Evolutionary conservation across 2,329 filamentous ascomycete species (phyloP), one percentile per base, ranked within the genome.

Genomic region (Cladophialophora immunda): DNA sequence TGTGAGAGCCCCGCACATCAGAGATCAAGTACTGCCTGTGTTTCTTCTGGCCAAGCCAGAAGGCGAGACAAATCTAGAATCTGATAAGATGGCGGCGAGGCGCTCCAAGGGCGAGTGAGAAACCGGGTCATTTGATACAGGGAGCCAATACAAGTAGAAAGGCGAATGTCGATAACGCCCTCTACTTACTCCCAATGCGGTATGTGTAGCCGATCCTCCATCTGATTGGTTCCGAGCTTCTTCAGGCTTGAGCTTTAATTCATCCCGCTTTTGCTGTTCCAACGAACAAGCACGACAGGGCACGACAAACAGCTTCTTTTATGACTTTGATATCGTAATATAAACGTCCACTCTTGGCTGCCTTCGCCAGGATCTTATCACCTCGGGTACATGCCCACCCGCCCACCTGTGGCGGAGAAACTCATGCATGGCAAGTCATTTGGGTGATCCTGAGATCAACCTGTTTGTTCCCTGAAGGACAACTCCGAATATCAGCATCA

Each of bases 401-500:
- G 45, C 45, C 45, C 45, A 25, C 19, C 11, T 50, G 45, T 50
- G 45, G 45, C 19, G 45, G 45, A 27, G 45, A 50, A 50, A 27
- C 3, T 50, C 19, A 50, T 50, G 22, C 4, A 50, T 27, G 45
- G 45, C 45, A 50, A 50, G 45, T 50, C 13, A 27, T 1, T 50
- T 9, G 5, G 11, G 11, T 17, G 45, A 50, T 50, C 45, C 22
- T 27, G 4, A 50, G 45, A 15, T 50, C 45, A 25, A 13, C 19
- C 45, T 9, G 22, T n/a, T 36, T 55, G 29, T 30, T 30, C 32
- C 53, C 34, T 19, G 53, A 55, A 55, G 53, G 53, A 55, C 53
- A 55, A 55, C 17, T 55, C 53, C 53, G 53, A 55, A 30, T 55
- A 36, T 55, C 29, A 55, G 27, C 53, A 30, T 55, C 53, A 36